phyloP scores from a whole-genome alignment of 2,329 filamentous ascomycete genomes.

The Penicillium occitanis region DNA sequence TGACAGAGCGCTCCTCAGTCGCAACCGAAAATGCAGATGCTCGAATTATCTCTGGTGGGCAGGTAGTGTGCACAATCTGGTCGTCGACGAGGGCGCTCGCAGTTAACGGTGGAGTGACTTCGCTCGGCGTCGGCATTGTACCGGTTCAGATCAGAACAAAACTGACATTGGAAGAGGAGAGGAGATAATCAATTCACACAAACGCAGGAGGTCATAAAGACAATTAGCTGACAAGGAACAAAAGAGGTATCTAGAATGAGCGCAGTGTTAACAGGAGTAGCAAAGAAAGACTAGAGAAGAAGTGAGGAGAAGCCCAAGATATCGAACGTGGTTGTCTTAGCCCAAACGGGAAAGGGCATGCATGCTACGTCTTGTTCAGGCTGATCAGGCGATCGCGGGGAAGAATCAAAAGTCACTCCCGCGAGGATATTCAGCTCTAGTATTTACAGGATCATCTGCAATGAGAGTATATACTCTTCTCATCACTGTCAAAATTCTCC shows the following conservation, averaged over 20 bases:
- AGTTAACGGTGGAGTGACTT: constrained; percentile 44
- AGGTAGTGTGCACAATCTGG: constrained; percentile 44
- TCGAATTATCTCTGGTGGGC: constrained; percentile 50
- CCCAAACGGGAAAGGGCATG: constrained; percentile 21
- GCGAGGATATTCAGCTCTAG: not conserved
- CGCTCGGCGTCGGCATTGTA: constrained; percentile 52
- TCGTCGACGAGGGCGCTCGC: constrained; percentile 47
- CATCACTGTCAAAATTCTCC: not conserved
- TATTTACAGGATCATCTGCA: not conserved
- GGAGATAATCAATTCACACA: constrained; percentile 28
- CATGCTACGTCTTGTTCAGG: constrained; percentile 25
- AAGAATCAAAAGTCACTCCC: constrained; percentile 20
- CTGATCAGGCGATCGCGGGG: constrained; percentile 38
- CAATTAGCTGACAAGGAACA: not conserved
- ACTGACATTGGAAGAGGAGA: constrained; percentile 38
- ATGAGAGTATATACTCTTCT: not conserved
- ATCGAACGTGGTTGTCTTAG: constrained; percentile 16
- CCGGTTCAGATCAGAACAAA: constrained; percentile 38
- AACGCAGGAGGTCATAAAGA: not conserved
- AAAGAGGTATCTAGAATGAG: constrained; percentile 9
- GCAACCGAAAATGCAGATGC: constrained; percentile 34
- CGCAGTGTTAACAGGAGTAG: not conserved
- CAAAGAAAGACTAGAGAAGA: constrained; percentile 3
- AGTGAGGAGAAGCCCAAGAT: constrained; percentile 22
- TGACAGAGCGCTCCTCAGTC: constrained; percentile 27